Base-by-base conservation (phyloP, 2,329 filamentous ascomycete species). In the Magnaporthiopsis poae region DNA sequence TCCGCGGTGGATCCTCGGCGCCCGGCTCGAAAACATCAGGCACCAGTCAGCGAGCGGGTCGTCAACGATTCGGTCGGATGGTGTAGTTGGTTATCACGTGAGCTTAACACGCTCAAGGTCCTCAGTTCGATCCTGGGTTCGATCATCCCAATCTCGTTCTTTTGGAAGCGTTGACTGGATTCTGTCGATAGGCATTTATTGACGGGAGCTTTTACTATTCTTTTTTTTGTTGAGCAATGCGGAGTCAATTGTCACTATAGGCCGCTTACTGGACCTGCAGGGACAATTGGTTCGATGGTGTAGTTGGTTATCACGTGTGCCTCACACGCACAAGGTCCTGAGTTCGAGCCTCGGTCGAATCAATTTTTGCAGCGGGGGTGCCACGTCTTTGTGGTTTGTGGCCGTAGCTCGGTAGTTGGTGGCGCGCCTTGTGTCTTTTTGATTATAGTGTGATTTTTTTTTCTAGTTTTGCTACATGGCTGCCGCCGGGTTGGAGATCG, bases 121-220 rank as follows among this genome's bases (percentile, higher is more conserved):
- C 60, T 33, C 60, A 61, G 60, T 61, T 61, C 60, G 60, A 61
- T 29, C 60, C 60, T 61, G 60, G 60, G 60, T 61, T 61, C 60
- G 60, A 61, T 61, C 60, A 61, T 61, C 13, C 31, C 60, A 21
- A 61, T 31, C 18, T 61, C 25, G 12, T 61, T 61, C 27, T 61
- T 61, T 61, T 29, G n/a, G 59, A 60, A 18, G 2, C 9, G 27
- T 5, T 29, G 5, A 60, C 8, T 60, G 13, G 3, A 12, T 27
- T 4, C 18, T 25, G 36, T 15, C 12, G 36, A 4, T 12, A 2
- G 2, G 36, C 59, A 60, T 25, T 29, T 7, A 25, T 60, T 29
- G 25, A 12, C 9, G 36, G 27, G 60, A 18, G 39, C 4, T 56
- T 56, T 9, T 11, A 8, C 8, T 25, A 56, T 56, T 56, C n/a